Conservation (phyloP, 1,284 basidiomycete genomes). For the Tremellales sp. region DNA sequence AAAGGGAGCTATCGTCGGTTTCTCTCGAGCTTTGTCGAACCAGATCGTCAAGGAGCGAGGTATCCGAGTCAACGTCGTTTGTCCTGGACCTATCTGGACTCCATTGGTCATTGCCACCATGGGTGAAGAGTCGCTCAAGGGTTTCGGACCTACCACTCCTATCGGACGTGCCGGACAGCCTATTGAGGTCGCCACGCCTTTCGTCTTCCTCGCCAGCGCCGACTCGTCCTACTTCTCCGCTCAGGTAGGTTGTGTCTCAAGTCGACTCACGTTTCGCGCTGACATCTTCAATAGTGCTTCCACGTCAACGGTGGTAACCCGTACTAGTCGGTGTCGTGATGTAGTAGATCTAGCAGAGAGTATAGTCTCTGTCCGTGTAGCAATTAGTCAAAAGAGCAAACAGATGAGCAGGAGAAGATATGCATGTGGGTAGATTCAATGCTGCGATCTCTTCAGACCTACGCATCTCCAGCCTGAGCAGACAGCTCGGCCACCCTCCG, state of each 20-base stretch:
- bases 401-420: too few relatives aligned
- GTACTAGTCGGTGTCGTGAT: conserved; percentile 17
- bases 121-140: conserved; percentile 52
- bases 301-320: conserved; percentile 32
- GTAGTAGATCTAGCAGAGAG: not conserved
- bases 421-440: too few relatives aligned
- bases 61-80: conserved; percentile 55
- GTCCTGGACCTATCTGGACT: conserved; percentile 56
- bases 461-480: not conserved
- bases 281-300: conserved; percentile 17
- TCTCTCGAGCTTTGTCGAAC: conserved; percentile 54
- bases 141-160: conserved; percentile 51
- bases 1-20: conserved; percentile 56
- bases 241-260: conserved; percentile 20
- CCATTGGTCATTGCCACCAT: conserved; percentile 55
- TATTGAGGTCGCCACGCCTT: conserved; percentile 56
- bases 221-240: conserved; percentile 56
- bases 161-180: conserved; percentile 58
- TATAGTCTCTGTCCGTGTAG: too few relatives aligned
- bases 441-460: not conserved
- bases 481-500: conserved; percentile 4
- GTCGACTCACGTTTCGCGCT: not conserved
- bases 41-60: conserved; percentile 56
- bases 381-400: too few relatives aligned
- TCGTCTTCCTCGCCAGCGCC: conserved; percentile 56